Evolutionary conservation across 768 basidiomycete genomes (phyloP), one percentile per base, ranked within the genome.

Genomic region (Hypholoma sublateritium): DNA sequence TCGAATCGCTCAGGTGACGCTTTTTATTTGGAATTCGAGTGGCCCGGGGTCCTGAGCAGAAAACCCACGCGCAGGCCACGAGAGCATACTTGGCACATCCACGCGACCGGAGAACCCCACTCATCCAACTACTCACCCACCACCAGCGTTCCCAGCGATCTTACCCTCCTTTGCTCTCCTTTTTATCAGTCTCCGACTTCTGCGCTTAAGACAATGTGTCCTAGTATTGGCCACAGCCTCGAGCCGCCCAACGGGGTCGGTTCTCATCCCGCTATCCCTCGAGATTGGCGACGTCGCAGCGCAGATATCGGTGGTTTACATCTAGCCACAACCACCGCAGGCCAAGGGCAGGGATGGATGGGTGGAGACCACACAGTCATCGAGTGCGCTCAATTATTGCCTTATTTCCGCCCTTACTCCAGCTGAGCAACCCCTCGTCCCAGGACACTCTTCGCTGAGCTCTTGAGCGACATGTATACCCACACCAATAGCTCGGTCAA

Each of bases 231-330:
- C 50, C 57, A 32, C 53, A 56, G n/a, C 41, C 22, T 16, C 43
- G 48, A 53, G 24, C 35, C 37, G 45, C 50, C 60, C 22, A 34
- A 56, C 13, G 43, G 32, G 11, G 14, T 45, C 13, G 17, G 55
- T 34, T 19, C 55, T 34, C 32, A 51, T 50, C 57, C 56, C 7
- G 53, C 53, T 24, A 55, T 59, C 48, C 61, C 61, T 11, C 67
- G 58, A 45, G 63, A 67, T 51, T 69, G 65, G 69, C 63, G 70
- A 57, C 78, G 94, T 52, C 77, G 91, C 46, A 94, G 91, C 68
- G 93, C 95, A 55, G 95, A 98, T 71, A 81, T 92, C 42, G 95
- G 95, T 12, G 95, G 94, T 32, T 80, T 98, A 57, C 85, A 87
- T 56, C 86, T 93, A 48, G 93, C 93, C 0, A 82, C 90, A 49